Conservation (phyloP, 495 filamentous ascomycete genomes). For the Talaromyces proteolyticus region DNA sequence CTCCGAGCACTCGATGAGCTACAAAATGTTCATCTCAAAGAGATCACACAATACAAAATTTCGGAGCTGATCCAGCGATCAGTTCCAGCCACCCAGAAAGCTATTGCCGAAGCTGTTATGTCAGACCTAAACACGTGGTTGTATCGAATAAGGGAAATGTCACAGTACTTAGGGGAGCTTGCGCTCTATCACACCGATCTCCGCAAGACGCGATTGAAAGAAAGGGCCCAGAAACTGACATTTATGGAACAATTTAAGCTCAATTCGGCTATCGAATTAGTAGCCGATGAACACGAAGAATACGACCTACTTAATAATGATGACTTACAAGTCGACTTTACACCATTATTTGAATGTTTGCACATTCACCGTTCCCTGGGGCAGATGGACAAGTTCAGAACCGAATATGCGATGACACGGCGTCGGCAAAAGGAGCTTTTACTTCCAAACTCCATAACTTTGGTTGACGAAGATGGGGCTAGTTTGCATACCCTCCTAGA, state of each 20-base stretch:
- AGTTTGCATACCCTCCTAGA: conserved; percentile 83
- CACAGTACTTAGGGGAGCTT: conserved; percentile 92
- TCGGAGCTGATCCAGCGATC: conserved; percentile 94
- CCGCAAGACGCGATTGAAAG: conserved; percentile 76
- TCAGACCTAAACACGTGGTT: conserved; percentile 95
- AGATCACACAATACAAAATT: conserved; percentile 89
- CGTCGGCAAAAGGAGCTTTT: conserved; percentile 87
- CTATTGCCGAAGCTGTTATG: conserved; percentile 96
- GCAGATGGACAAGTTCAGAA: conserved; percentile 81
- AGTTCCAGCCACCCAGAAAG: conserved; percentile 83
- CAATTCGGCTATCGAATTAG: conserved; percentile 92
- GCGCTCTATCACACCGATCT: conserved; percentile 92
- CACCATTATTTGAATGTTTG: conserved; percentile 88
- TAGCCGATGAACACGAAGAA: conserved; percentile 91
- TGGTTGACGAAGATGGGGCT: conserved; percentile 67
- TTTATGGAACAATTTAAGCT: conserved; percentile 78
- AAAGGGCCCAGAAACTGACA: conserved; percentile 63
- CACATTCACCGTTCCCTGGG: conserved; percentile 96
- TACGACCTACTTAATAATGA: conserved; percentile 94
- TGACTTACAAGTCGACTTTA: conserved; percentile 88
- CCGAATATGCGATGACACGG: conserved; percentile 85
- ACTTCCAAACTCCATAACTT: conserved; percentile 63
- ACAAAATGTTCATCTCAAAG: conserved; percentile 91
- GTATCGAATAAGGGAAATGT: conserved; percentile 92
- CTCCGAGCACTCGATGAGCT: conserved; percentile 91